Percentiles rank a stretch among this genome's conserved stretches.
Conservation (phyloP, 2,329 filamentous ascomycete species). For the Penicillium capsulatum region DNA sequence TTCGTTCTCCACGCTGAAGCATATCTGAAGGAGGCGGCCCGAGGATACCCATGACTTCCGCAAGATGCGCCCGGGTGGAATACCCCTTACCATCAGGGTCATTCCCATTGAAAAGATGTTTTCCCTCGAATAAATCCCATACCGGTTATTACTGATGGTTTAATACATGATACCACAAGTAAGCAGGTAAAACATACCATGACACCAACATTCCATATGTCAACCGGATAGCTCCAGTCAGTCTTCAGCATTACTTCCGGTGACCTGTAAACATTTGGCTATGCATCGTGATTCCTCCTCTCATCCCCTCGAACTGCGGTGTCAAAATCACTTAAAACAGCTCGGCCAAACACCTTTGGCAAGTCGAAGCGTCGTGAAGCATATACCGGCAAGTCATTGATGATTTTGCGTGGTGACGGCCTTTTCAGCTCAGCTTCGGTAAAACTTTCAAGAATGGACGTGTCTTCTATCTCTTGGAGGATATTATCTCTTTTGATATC, state of each 20-base stretch:
- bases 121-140: constrained; percentile 3
- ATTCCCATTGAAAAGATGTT: constrained; percentile 1
- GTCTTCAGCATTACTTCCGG: constrained; percentile 46
- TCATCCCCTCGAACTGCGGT: constrained; percentile 36
- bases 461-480: constrained; percentile 36
- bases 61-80: constrained; percentile 27
- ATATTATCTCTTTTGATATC: constrained; percentile 47
- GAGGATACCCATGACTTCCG: constrained; percentile 23
- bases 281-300: constrained; percentile 42
- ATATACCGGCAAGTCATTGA: constrained; percentile 6
- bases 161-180: not conserved
- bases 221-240: constrained; percentile 46
- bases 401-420: constrained; percentile 32
- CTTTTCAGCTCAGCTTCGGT: constrained; percentile 31
- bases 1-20: constrained; percentile 24
- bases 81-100: constrained; percentile 5
- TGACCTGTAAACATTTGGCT: constrained; percentile 36
- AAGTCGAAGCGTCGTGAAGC: constrained; percentile 3
- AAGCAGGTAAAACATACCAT: constrained; percentile 37
- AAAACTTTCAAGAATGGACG: constrained; percentile 35
- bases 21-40: constrained; percentile 26
- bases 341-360: constrained; percentile 14
- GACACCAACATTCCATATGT: constrained; percentile 51
- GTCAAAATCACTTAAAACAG: constrained; percentile 39
- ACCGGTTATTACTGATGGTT: constrained; percentile 1